A percentile compares a stretch with the other conserved stretches of the same genome.
These are phyloP conservation scores for Hygrocybe punicea DNA, from an alignment of 768 basidiomycete species.

Conservation along the genomic window DNA sequence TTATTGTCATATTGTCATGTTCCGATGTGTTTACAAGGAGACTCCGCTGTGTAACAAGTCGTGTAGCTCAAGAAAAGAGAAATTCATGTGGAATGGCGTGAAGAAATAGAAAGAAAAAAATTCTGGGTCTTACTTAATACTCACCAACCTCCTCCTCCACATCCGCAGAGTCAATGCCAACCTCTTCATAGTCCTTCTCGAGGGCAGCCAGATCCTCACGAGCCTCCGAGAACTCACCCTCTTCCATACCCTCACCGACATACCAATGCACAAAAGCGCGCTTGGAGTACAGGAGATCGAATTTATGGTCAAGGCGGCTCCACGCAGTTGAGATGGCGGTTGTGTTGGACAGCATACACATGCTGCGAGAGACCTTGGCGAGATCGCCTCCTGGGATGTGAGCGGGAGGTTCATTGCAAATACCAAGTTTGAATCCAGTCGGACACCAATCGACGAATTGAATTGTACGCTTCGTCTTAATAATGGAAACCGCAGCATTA, in stretches of 20 bases:
- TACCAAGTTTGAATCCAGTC: slow-evolving; percentile 97
- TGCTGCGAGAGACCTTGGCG: slow-evolving; percentile 87
- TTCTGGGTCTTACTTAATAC: slow-evolving; percentile 43
- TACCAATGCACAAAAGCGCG: slow-evolving; percentile 93
- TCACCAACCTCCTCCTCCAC: slow-evolving; percentile 59
- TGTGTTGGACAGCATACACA: slow-evolving; percentile 97
- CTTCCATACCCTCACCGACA: slow-evolving; percentile 99
- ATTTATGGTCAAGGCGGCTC: slow-evolving; percentile 95
- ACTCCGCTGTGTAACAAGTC: neutral
- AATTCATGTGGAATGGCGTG: slow-evolving; percentile 17
- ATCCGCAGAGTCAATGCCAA: slow-evolving; percentile 73
- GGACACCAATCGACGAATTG: slow-evolving; percentile 99
- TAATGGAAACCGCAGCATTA: slow-evolving; percentile 84
- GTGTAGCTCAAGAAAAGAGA: slow-evolving; percentile 22
- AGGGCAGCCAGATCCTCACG: slow-evolving; percentile 97
- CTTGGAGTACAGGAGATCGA: slow-evolving; percentile 97
- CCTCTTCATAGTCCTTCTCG: slow-evolving; percentile 94
- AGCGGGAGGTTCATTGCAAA: slow-evolving; percentile 96
- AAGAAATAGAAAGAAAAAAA: slow-evolving; percentile 15
- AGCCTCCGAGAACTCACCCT: slow-evolving; percentile 97
- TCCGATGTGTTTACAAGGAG: too few relatives aligned
- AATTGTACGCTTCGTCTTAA: slow-evolving; percentile 98
- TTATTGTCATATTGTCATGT: too few relatives aligned
- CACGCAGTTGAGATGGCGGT: slow-evolving; percentile 93
- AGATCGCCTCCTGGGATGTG: slow-evolving; percentile 91